Conservation (phyloP, 345 rosid genomes). For the Lepidium sativum region DNA sequence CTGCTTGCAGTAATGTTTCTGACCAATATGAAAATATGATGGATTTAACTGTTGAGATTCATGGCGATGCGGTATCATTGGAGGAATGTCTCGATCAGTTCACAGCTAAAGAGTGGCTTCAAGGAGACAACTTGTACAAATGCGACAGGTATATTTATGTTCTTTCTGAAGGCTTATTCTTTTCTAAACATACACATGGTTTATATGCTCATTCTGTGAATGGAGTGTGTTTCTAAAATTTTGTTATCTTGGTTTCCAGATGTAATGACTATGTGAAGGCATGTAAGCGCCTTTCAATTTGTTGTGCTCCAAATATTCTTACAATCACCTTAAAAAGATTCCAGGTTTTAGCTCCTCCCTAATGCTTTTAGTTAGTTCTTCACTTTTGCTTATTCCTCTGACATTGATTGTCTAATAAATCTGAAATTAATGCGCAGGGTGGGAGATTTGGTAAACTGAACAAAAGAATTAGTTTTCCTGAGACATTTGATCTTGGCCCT, state of each 20-base stretch:
- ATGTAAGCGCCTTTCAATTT: constrained; percentile 79
- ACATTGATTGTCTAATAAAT: background rate
- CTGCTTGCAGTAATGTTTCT: constrained; percentile 66
- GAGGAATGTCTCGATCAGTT: constrained; percentile 95
- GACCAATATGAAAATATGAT: constrained; percentile 93
- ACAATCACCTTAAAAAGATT: constrained; percentile 91
- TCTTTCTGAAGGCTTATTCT: background rate
- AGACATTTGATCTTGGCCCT: constrained; percentile 73
- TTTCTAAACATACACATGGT: background rate
- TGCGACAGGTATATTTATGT: constrained; percentile 66
- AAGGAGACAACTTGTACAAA: constrained; percentile 90
- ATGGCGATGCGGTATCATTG: constrained; percentile 82
- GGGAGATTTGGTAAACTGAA: constrained; percentile 96
- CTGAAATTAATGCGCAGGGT: constrained; percentile 47
- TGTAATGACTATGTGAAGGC: constrained; percentile 96
- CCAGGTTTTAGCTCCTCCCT: constrained; percentile 43
- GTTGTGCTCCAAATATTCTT: constrained; percentile 78
- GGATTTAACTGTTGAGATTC: constrained; percentile 96
- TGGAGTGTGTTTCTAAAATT: background rate
- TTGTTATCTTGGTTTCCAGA: constrained; percentile 23
- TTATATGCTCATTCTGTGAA: background rate
- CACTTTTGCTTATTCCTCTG: background rate
- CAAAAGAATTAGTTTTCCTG: constrained; percentile 86
- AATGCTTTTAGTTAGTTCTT: background rate
- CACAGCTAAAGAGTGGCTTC: constrained; percentile 78